These are phyloP conservation scores for bread wheat (Triticum aestivum) DNA, from an alignment of 176 grass and related monocot species.

Conservation along the genomic window DNA sequence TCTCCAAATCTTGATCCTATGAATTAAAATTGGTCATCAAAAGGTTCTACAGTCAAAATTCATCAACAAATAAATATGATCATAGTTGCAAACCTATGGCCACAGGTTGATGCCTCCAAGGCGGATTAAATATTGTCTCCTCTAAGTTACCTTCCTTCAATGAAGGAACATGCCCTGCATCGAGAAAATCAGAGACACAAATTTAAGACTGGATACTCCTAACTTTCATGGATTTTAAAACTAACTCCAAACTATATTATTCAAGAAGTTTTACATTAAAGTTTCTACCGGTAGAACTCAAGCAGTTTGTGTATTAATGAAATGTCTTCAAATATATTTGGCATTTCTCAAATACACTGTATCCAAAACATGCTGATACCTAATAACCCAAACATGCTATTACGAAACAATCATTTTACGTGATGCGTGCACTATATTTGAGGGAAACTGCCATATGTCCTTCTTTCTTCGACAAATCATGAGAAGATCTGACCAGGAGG, in stretches of 20 bases:
- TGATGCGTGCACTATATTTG: conserved; percentile 10
- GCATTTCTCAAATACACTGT: conserved; percentile 3
- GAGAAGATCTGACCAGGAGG: not conserved
- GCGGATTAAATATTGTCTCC: conserved; percentile 91
- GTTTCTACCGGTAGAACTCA: not conserved
- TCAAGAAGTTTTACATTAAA: not conserved
- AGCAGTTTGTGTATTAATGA: not conserved
- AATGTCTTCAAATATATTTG: not conserved
- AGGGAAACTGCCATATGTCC: not conserved
- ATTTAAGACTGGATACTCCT: conserved; percentile 26
- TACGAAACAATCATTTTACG: not conserved
- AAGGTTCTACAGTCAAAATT: not conserved
- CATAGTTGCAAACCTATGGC: conserved; percentile 56
- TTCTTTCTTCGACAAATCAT: not conserved
- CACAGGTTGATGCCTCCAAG: conserved; percentile 84
- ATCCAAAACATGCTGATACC: conserved; percentile 3
- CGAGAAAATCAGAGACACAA: not conserved
- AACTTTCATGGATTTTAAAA: not conserved
- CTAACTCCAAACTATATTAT: not conserved
- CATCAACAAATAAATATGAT: not conserved
- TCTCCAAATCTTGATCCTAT: conserved; percentile 91
- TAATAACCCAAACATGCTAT: not conserved
- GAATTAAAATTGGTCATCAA: conserved; percentile 4
- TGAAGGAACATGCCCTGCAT: conserved; percentile 78
- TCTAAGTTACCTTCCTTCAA: conserved; percentile 90